Conservation (phyloP, 257 asterid species). For the Schizonepeta tenuifolia region DNA sequence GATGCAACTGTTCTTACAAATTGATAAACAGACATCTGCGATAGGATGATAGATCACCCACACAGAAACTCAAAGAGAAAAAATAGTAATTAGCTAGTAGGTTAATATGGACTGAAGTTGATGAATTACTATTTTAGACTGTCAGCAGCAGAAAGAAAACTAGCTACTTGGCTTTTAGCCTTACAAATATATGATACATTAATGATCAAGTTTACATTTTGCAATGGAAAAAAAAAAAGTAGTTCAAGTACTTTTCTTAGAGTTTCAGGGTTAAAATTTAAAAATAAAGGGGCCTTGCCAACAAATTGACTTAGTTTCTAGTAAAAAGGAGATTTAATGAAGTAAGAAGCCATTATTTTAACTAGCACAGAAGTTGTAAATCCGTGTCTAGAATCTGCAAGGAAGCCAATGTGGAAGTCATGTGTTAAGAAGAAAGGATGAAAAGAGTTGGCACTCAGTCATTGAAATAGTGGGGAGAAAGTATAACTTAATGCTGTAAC, state of each 20-base stretch:
- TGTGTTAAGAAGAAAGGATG: background rate
- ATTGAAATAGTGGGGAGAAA: background rate
- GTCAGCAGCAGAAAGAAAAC: background rate
- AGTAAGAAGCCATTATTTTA: background rate
- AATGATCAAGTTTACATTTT: conserved; percentile 6
- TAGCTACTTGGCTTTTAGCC: background rate
- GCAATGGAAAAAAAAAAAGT: background rate
- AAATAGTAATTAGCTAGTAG: background rate
- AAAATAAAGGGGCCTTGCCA: background rate
- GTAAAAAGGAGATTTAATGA: background rate
- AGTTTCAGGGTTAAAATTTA: background rate
- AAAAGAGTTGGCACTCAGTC: background rate
- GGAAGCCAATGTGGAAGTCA: background rate
- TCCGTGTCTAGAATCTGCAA: background rate
- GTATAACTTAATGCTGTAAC: background rate
- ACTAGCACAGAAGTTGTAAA: background rate
- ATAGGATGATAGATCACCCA: background rate
- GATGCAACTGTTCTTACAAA: background rate
- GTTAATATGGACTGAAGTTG: background rate
- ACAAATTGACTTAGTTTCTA: background rate
- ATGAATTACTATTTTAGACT: background rate
- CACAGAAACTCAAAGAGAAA: background rate
- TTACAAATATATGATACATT: background rate
- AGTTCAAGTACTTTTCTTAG: background rate
- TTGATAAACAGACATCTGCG: background rate